Evolutionary conservation across 2,329 filamentous ascomycete species (phyloP), one percentile per base, ranked within the genome.

Genomic region (Sordariomycetes sp.): DNA sequence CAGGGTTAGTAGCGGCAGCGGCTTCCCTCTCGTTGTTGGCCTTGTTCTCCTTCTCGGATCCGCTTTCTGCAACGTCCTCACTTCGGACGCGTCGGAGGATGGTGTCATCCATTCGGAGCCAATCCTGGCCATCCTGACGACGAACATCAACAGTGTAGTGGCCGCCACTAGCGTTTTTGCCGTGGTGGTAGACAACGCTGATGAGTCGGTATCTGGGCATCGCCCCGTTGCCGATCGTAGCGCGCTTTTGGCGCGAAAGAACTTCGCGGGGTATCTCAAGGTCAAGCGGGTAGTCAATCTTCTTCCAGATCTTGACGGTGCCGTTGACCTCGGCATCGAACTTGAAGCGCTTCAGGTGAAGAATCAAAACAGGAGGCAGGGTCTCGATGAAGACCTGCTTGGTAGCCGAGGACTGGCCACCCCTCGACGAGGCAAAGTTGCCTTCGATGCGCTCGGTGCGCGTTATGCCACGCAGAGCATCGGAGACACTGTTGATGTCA

Each of bases 111-210:
- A 98, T 76, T 35, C 90, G 84, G 37, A 98, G 83, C 92, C 92
- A 98, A 57, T 95, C 88, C 16, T 76, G 76, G n/a, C 82, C 86
- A 53, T 98, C 92, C 57, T 96, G 90, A 33, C 92, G 82, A 38
- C 88, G 79, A 26, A 95, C 82, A 55, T 98, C 92, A n/a, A 93
- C 90, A 2, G 92, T 98, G 58, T 98, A 98, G 57, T 98, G 92
- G 4, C 92, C 92, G 34, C 86, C 88, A 42, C 84, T 93, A 23
- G 92, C 92, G 47, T 93, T 94, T 66, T 94, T 95, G 39, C 92
- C 92, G 48, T 98, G 92, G 51, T 98, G 92, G 54, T 98, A 98
- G 16, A 98, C 87, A 20, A 94, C 92, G 15, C 82, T 84, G 42
- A 80, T 92, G 11, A 98, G 73, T 32, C 77, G 79, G 58, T 96